Base-by-base conservation (phyloP, 2,329 filamentous ascomycete genomes). In the Paraphaeosphaeria minitans region DNA sequence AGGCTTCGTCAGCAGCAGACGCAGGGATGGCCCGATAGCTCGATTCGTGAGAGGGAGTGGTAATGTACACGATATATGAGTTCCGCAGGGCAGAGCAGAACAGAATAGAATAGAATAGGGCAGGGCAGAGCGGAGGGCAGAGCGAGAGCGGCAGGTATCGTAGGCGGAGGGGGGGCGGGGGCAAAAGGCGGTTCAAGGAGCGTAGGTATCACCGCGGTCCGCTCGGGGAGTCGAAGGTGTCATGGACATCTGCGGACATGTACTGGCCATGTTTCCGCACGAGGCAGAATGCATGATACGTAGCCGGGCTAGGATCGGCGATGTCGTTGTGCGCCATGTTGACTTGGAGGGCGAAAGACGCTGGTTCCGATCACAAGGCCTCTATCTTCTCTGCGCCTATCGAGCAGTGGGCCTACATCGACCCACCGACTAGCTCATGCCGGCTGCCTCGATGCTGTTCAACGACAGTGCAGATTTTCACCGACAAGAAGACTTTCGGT, bases 261-360 rank as follows among this genome's bases (percentile, higher is more conserved):
- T 45, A 50, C 42, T 53, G 59, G 57, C 53, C 57, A 63, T 60
- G 56, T 46, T 59, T 46, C 43, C 47, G 55, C 51, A 58, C 50
- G 55, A 55, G 50, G 37, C 46, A 47, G 56, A 58, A 65, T 63
- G 60, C 60, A 65, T 61, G 61, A 65, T 61, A 59, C 58, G 55
- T 62, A 4, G 53, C 45, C 53, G 41, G 53, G 22, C n/a, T 10
- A 4, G 39, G 60, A 65, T 65, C 62, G 62, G 50, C 62, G 62
- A 65, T 65, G 57, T 48, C 52, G 42, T 52, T 55, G 41, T 55
- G 53, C 53, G 57, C 53, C 53, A 41, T 47, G 54, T 57, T 45
- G 24, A 45, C 24, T 16, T 33, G 50, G 37, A 58, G 55, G 53
- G 27, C 46, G 24, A 55, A 45, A 22, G 43, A 49, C 54, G 12